phyloP scores from a whole-genome alignment of 208 protist genomes.

The Trypanosoma lewisi region DNA sequence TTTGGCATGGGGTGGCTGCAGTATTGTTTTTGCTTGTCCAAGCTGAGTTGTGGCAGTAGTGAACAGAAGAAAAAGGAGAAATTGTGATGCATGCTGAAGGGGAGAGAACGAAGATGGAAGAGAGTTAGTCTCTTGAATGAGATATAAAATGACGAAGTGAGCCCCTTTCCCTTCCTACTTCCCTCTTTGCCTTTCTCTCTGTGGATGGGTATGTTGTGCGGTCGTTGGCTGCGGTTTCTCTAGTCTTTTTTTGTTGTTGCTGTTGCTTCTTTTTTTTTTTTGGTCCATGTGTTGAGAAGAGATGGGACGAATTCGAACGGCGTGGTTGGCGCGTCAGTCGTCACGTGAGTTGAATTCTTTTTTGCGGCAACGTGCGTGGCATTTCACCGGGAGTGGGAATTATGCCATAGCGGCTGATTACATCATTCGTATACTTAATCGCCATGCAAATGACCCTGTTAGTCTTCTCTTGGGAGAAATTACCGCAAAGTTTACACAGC shows the following conservation, averaged over 20 bases:
- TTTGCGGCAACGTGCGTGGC: conserved; percentile 60
- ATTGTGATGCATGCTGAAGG: too few species aligned
- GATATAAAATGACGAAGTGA: too few species aligned
- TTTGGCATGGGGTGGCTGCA: conserved; percentile 17
- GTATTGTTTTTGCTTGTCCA: conserved; percentile 3
- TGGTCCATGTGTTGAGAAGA: background rate
- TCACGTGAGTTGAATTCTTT: conserved; percentile 52
- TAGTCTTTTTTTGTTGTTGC: background rate
- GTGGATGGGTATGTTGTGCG: too few species aligned
- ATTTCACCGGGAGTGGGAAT: conserved; percentile 52
- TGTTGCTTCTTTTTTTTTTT: conserved; percentile 10
- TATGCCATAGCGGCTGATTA: conserved; percentile 84
- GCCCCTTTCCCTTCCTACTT: too few species aligned
- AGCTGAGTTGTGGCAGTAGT: background rate
- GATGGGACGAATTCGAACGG: conserved; percentile 43
- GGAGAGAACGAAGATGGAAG: too few species aligned
- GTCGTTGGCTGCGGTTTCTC: too few species aligned
- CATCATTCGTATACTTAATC: conserved; percentile 73
- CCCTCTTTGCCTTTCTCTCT: too few species aligned
- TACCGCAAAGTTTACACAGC: conserved; percentile 37
- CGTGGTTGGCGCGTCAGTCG: conserved; percentile 39
- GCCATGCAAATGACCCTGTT: conserved; percentile 48
- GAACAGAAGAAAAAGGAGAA: too few species aligned
- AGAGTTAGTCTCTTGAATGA: too few species aligned
- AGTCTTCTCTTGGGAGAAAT: conserved; percentile 66